Conservation (phyloP, 129 eudicot genomes). For the Helianthus tuberosus region DNA sequence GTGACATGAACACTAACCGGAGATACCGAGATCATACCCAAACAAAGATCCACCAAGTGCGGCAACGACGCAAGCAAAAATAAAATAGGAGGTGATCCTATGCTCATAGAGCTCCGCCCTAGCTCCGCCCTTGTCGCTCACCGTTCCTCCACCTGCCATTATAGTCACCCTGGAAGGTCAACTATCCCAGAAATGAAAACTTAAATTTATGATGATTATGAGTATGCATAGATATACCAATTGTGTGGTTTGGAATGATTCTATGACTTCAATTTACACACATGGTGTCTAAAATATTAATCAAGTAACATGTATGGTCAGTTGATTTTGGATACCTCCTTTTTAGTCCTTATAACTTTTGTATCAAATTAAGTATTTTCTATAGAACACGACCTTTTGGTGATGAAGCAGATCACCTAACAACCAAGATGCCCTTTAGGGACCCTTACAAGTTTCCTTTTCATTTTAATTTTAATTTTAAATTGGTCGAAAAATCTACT, state of each 20-base stretch:
- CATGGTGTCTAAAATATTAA: conserved; percentile 2
- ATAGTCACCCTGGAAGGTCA: conserved; percentile 5
- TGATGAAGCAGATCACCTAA: too few relatives aligned
- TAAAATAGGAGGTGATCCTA: conserved; percentile 63
- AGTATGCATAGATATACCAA: neutral
- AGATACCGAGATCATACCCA: conserved; percentile 95
- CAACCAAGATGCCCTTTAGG: too few relatives aligned
- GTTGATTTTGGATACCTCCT: neutral
- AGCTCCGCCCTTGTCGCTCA: conserved; percentile 36
- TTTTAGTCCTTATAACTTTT: neutral
- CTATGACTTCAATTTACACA: neutral
- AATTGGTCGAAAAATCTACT: too few relatives aligned
- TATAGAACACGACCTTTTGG: too few relatives aligned
- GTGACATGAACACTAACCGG: conserved; percentile 53
- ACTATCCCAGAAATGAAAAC: neutral
- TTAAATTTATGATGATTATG: neutral
- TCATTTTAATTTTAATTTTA: too few relatives aligned
- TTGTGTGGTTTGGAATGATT: conserved; percentile 5
- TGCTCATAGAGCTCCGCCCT: conserved; percentile 73
- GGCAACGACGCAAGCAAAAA: conserved; percentile 75
- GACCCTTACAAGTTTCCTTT: too few relatives aligned
- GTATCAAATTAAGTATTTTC: neutral
- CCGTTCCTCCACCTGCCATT: conserved; percentile 86
- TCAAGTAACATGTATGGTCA: neutral
- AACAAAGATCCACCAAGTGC: conserved; percentile 86